phyloP scores from a whole-genome alignment of 257 asterid species.

The Euphrasia confusa region DNA sequence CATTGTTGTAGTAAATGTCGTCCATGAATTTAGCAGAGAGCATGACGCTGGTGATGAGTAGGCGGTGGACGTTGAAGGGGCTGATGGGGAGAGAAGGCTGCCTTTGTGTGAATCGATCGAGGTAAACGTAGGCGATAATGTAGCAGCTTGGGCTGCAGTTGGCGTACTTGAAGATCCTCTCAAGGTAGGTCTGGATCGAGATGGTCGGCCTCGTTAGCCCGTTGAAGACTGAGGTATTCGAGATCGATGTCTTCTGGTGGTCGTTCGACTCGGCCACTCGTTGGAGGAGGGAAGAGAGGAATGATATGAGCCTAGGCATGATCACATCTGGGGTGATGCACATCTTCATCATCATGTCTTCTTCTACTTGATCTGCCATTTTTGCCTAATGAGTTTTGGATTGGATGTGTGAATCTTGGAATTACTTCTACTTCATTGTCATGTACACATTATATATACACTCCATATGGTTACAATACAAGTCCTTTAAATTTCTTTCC shows the following conservation, averaged over 20 bases:
- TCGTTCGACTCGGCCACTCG: conserved; percentile 78
- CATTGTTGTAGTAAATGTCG: conserved; percentile 88
- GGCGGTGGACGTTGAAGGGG: conserved; percentile 76
- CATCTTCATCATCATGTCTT: conserved; percentile 14
- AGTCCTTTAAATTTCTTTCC: background rate
- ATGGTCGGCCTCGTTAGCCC: conserved; percentile 75
- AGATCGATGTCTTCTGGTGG: conserved; percentile 51
- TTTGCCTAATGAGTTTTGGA: background rate
- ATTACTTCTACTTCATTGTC: no score
- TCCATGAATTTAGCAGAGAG: conserved; percentile 97
- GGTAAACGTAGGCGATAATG: conserved; percentile 85
- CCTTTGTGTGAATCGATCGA: conserved; percentile 74
- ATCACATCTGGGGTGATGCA: conserved; percentile 35
- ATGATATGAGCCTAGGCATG: conserved; percentile 56
- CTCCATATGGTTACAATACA: no score
- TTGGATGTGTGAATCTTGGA: conserved; percentile 18
- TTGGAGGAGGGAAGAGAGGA: conserved; percentile 80
- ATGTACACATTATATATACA: no score
- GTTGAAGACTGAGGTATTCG: conserved; percentile 77
- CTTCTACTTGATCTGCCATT: conserved; percentile 73
- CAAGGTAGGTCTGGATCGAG: conserved; percentile 64
- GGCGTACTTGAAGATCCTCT: conserved; percentile 84
- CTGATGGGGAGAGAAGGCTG: conserved; percentile 70
- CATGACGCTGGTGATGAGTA: conserved; percentile 94
- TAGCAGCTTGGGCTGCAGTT: conserved; percentile 93